A percentile compares a stretch with the other conserved stretches of the same genome.
Conservation (phyloP, 768 basidiomycete species). For the Collybia sordida region DNA sequence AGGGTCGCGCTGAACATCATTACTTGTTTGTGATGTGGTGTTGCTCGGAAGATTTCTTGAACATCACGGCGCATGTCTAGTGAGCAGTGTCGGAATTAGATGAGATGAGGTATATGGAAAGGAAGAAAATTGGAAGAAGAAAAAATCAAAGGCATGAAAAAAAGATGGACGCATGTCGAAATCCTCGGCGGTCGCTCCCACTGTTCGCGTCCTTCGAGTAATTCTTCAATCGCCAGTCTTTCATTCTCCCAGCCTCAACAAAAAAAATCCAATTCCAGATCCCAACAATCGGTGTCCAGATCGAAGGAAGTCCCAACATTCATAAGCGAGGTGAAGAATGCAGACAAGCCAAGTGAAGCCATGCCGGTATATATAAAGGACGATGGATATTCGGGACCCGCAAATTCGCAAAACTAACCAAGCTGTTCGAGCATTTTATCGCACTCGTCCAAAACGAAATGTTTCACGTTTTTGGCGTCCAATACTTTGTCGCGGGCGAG, state of each 20-base stretch:
- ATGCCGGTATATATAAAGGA: slow-evolving; percentile 52
- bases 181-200: slow-evolving; percentile 36
- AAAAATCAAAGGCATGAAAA: slow-evolving; percentile 30
- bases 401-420: slow-evolving; percentile 96
- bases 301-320: slow-evolving; percentile 36
- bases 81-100: slow-evolving; percentile 72
- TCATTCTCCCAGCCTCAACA: slow-evolving; percentile 28
- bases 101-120: slow-evolving; percentile 52
- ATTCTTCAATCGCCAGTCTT: slow-evolving; percentile 26
- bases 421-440: slow-evolving; percentile 99
- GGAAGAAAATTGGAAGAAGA: slow-evolving; percentile 40
- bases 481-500: slow-evolving; percentile 93
- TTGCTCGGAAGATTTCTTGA: slow-evolving; percentile 99
- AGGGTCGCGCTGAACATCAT: slow-evolving; percentile 99
- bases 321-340: slow-evolving; percentile 33
- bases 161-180: slow-evolving; percentile 22
- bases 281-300: slow-evolving; percentile 37
- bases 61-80: slow-evolving; percentile 99
- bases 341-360: slow-evolving; percentile 40
- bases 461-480: slow-evolving; percentile 95
- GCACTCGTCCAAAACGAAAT: slow-evolving; percentile 99
- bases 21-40: slow-evolving; percentile 99
- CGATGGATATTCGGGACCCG: slow-evolving; percentile 54
- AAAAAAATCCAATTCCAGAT: slow-evolving; percentile 35
- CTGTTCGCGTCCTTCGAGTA: slow-evolving; percentile 29